phyloP scores from a whole-genome alignment of 306 rosid species.

The Cyclanthera cordifolia region DNA sequence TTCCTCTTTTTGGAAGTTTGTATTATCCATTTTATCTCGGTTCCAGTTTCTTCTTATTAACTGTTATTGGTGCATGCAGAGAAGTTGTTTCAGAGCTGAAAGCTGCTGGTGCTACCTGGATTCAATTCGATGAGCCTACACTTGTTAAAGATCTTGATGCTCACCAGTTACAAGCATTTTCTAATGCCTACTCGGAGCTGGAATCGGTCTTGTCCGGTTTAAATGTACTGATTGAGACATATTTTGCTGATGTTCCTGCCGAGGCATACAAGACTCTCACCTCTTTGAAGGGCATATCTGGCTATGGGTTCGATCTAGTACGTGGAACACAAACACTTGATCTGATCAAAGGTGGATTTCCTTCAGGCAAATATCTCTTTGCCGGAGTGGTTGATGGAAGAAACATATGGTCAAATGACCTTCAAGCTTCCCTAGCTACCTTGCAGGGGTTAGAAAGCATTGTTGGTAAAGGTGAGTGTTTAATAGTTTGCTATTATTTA shows the following conservation, averaged over 20 bases:
- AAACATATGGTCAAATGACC: constrained; percentile 77
- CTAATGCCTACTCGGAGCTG: constrained; percentile 47
- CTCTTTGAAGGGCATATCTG: constrained; percentile 63
- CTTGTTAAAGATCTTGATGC: constrained; percentile 65
- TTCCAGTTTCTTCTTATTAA: background rate
- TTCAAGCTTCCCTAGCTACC: constrained; percentile 44
- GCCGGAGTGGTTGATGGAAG: constrained; percentile 93
- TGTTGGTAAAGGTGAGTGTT: constrained; percentile 55
- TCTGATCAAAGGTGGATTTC: constrained; percentile 62
- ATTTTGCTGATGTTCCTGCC: constrained; percentile 64
- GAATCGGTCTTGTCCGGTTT: constrained; percentile 59
- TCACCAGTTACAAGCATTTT: constrained; percentile 57
- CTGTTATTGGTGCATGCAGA: constrained; percentile 25
- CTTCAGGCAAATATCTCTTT: constrained; percentile 59
- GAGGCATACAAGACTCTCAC: constrained; percentile 59
- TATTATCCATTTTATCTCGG: background rate
- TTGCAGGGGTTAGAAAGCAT: constrained; percentile 40
- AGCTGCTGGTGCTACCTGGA: constrained; percentile 79
- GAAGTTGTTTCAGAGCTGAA: constrained; percentile 67
- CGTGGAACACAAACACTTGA: constrained; percentile 69
- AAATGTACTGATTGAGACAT: constrained; percentile 58
- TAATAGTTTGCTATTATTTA: too few relatives aligned
- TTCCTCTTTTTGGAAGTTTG: background rate
- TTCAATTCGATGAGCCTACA: constrained; percentile 79
- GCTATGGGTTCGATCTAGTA: constrained; percentile 69